phyloP scores from a whole-genome alignment of 169 alveolate species.

The Theileria orientalis region DNA sequence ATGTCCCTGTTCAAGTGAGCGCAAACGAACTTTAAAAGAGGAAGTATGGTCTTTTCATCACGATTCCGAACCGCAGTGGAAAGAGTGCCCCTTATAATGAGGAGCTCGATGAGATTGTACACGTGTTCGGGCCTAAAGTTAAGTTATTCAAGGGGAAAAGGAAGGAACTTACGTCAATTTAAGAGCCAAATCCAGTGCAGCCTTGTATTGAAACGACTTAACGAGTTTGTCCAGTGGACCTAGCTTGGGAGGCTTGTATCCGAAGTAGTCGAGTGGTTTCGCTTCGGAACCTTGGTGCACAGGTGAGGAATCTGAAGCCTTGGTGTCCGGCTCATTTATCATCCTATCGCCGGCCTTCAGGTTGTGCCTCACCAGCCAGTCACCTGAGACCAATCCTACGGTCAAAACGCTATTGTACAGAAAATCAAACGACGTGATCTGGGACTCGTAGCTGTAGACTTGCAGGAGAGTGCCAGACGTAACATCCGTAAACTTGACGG shows the following conservation, averaged over 20 bases:
- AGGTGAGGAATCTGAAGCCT: not conserved
- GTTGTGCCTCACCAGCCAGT: constrained; percentile 46
- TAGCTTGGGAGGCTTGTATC: constrained; percentile 39
- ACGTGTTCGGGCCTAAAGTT: constrained; percentile 47
- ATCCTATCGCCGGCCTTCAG: not conserved
- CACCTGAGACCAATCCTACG: constrained; percentile 39
- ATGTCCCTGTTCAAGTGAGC: constrained; percentile 37
- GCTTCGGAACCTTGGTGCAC: not conserved
- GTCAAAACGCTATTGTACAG: constrained; percentile 29
- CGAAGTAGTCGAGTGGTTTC: constrained; percentile 11
- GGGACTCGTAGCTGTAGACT: constrained; percentile 25
- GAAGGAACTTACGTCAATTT: constrained; percentile 26
- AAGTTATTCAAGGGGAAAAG: not conserved
- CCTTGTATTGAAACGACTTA: constrained; percentile 63
- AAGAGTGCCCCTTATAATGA: constrained; percentile 55
- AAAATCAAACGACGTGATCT: constrained; percentile 45
- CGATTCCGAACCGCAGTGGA: constrained; percentile 59
- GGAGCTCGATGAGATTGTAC: constrained; percentile 46
- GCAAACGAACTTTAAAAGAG: constrained; percentile 42
- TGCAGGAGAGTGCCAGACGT: not conserved
- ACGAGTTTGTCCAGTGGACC: constrained; percentile 56
- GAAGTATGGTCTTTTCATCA: constrained; percentile 56
- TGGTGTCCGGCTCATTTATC: not conserved
- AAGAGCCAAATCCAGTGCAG: constrained; percentile 59
- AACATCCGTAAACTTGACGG: constrained; percentile 27